phyloP scores from a whole-genome alignment of 78 protist genomes.

The Salpingoeca rosetta region DNA sequence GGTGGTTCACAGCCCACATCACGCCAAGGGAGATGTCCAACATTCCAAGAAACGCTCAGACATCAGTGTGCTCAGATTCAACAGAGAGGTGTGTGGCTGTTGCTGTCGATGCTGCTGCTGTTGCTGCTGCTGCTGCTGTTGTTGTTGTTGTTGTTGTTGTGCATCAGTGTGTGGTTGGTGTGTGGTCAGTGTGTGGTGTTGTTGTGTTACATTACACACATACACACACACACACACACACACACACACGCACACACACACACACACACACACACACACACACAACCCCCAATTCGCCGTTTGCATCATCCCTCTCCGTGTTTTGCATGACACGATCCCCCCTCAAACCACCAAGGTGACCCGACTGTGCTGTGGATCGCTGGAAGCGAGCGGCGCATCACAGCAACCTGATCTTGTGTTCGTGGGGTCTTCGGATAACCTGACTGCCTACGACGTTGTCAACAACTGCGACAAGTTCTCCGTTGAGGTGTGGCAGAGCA shows the following conservation, averaged over 20 bases:
- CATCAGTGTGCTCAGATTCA: background rate
- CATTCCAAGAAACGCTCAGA: background rate
- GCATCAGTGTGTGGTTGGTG: background rate
- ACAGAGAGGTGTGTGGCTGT: background rate
- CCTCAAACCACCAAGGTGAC: too few relatives aligned
- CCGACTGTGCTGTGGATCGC: background rate
- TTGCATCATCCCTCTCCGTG: too few relatives aligned
- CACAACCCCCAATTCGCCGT: too few relatives aligned
- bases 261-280: too few relatives aligned
- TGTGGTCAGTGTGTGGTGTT: background rate
- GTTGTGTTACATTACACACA: background rate
- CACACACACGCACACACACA: too few relatives aligned
- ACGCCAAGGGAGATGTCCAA: background rate
- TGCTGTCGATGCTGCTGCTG: background rate
- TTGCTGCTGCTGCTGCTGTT: too few relatives aligned
- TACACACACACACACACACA: too few relatives aligned
- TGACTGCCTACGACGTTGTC: background rate
- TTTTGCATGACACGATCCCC: too few relatives aligned
- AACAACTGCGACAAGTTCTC: background rate
- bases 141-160: background rate
- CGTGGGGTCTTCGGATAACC: background rate
- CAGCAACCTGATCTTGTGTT: background rate
- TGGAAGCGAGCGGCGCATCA: background rate
- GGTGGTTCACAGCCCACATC: background rate
- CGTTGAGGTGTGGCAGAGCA: background rate